Percentiles rank a stretch among this genome's conserved stretches.
Evolutionary conservation across 176 grass and related monocot species (phyloP).

Genomic region (Avena insularis): DNA sequence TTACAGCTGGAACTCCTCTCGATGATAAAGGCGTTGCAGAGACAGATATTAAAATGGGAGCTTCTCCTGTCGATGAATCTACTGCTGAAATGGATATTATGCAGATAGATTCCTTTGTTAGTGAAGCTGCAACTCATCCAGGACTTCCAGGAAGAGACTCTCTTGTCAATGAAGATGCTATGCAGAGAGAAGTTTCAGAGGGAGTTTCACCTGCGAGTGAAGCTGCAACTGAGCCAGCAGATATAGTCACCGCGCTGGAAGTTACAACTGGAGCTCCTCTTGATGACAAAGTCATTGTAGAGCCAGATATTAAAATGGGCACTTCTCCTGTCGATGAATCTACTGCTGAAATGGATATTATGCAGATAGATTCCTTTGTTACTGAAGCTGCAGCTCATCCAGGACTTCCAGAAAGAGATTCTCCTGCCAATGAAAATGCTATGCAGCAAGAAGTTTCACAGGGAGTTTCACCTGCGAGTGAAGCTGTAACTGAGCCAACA

Average conservation of each 20-base stretch:
- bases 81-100: not conserved
- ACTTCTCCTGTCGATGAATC: conserved; percentile 11
- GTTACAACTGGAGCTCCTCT: not conserved
- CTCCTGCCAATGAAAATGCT: conserved; percentile 5
- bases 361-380: not conserved
- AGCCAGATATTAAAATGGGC: not conserved
- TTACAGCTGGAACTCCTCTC: not conserved
- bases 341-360: not conserved
- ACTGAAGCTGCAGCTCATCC: conserved; percentile 3
- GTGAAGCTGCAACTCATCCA: not conserved
- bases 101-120: not conserved
- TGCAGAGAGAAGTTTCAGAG: not conserved
- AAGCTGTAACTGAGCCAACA: not conserved
- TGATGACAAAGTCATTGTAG: not conserved
- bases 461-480: not conserved
- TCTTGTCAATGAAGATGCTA: not conserved
- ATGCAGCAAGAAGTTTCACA: not conserved
- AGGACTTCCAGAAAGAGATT: not conserved
- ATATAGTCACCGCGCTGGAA: not conserved
- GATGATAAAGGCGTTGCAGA: not conserved
- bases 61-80: conserved; percentile 16
- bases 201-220: not conserved
- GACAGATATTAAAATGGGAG: not conserved
- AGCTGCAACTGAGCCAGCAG: conserved; percentile 1
- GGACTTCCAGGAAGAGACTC: not conserved